Evolutionary conservation across 2,329 filamentous ascomycete genomes (phyloP), one percentile per base, ranked within the genome.

Genomic region (Diplocarpon rosae): DNA sequence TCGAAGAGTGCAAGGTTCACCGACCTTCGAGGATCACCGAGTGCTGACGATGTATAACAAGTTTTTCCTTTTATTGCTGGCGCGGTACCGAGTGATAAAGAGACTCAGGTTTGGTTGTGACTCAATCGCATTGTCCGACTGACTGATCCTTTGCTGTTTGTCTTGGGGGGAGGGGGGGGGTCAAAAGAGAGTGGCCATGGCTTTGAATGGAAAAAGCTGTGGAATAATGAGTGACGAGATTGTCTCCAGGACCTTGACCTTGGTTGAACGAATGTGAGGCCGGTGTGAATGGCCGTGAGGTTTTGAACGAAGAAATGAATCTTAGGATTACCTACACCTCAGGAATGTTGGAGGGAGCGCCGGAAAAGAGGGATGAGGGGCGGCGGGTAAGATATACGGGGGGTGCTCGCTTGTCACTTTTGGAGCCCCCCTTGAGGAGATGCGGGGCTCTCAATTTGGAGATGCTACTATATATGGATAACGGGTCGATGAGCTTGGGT

Each of bases 61-160:
- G 20, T 24, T 24, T 7, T 24, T 24, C 7, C 20, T 24, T 3
- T 24, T 7, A 4, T 24, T 24, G 20, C 3, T 24, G 20, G 20
- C 20, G 20, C 20, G 7, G 20, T 24, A 24, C 20, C 20, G 20
- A 24, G 7, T 24, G 20, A 24, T 24, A 24, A 24, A 7, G 20
- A 24, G 7, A 24, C n/a, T n/a, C n/a, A n/a, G n/a, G n/a, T 24
- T 24, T 7, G 20, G 20, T 42, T 48, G 34, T 43, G 20, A 42
- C 45, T 43, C 3, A 51, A 45, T 43, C 16, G 43, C 54, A 57
- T 57, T 48, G 47, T 57, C 32, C 46, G 42, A 49, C 36, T 51
- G 43, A 20, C 29, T 47, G 48, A 5, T 41, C 20, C 17, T 24
- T 35, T 15, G 17, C 14, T 15, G 6, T 42, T 36, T 30, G 32